Percentiles rank a stretch among this genome's conserved stretches.
These are phyloP conservation scores for Mycogone perniciosa DNA, from an alignment of 2,329 filamentous ascomycete genomes.

Conservation along the genomic window DNA sequence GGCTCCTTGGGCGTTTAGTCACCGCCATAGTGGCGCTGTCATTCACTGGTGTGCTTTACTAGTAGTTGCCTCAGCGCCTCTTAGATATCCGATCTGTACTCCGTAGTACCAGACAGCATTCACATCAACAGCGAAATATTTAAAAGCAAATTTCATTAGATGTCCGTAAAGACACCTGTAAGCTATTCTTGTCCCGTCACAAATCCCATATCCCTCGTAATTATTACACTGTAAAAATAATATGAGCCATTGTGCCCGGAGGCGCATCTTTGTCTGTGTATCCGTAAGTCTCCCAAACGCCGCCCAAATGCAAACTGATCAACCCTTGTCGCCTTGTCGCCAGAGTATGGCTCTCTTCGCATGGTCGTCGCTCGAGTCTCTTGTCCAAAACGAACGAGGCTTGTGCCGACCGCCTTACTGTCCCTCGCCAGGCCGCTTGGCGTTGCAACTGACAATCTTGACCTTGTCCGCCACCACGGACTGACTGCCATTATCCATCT, in stretches of 20 bases:
- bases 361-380: not conserved
- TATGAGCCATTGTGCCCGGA: not conserved
- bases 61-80: too few relatives aligned
- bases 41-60: too few relatives aligned
- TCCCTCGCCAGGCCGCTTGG: slow-evolving; percentile 57
- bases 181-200: not conserved
- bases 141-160: not conserved
- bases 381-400: not conserved
- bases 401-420: not conserved
- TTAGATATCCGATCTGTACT: not conserved
- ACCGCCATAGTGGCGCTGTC: slow-evolving; percentile 8
- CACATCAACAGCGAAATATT: not conserved
- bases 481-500: slow-evolving; percentile 75
- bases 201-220: not conserved
- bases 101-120: not conserved
- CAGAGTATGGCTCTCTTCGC: too few relatives aligned
- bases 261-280: not conserved
- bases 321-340: not conserved
- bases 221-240: not conserved
- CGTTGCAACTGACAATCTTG: slow-evolving; percentile 98
- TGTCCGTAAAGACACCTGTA: not conserved
- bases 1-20: not conserved
- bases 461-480: slow-evolving; percentile 81
- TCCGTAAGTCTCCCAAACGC: slow-evolving; percentile 13
- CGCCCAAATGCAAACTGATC: slow-evolving; percentile 13